Conservation (phyloP, 768 basidiomycete genomes). For the Hericium erinaceus region DNA sequence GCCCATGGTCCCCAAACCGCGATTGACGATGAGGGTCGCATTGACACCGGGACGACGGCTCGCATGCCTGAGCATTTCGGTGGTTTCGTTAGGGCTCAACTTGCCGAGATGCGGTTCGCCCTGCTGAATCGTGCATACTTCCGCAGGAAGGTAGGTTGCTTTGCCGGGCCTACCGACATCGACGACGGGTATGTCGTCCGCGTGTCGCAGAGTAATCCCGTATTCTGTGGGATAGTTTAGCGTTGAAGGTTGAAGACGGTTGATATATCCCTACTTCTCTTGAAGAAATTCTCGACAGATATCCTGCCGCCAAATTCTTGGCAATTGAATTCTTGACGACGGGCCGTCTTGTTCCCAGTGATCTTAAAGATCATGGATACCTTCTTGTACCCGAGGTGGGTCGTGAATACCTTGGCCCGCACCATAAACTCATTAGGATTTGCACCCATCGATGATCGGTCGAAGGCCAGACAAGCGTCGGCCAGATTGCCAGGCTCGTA, state of each 20-base stretch:
- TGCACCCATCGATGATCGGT: conserved; percentile 30
- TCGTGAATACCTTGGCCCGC: conserved; percentile 48
- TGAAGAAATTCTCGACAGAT: conserved; percentile 57
- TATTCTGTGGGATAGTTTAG: conserved; percentile 37
- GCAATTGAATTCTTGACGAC: conserved; percentile 42
- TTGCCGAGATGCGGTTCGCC: conserved; percentile 54
- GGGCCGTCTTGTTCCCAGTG: conserved; percentile 32
- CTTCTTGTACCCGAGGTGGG: conserved; percentile 32
- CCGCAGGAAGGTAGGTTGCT: conserved; percentile 47
- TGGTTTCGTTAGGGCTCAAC: conserved; percentile 51
- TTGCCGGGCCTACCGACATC: conserved; percentile 23
- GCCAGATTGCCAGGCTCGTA: conserved; percentile 55
- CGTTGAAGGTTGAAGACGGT: neutral
- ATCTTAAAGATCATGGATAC: conserved; percentile 18
- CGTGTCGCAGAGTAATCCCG: conserved; percentile 36
- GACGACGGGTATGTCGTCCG: conserved; percentile 27
- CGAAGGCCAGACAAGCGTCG: conserved; percentile 44
- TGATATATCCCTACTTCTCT: conserved; percentile 36
- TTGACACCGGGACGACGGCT: conserved; percentile 55
- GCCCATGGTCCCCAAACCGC: conserved; percentile 52
- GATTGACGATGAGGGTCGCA: conserved; percentile 43
- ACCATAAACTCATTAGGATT: conserved; percentile 40
- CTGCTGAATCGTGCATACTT: conserved; percentile 56
- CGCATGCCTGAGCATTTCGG: conserved; percentile 62
- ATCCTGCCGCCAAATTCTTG: conserved; percentile 47